Base-by-base conservation (phyloP, 495 filamentous ascomycete genomes). In the Penicillium cinerascens region DNA sequence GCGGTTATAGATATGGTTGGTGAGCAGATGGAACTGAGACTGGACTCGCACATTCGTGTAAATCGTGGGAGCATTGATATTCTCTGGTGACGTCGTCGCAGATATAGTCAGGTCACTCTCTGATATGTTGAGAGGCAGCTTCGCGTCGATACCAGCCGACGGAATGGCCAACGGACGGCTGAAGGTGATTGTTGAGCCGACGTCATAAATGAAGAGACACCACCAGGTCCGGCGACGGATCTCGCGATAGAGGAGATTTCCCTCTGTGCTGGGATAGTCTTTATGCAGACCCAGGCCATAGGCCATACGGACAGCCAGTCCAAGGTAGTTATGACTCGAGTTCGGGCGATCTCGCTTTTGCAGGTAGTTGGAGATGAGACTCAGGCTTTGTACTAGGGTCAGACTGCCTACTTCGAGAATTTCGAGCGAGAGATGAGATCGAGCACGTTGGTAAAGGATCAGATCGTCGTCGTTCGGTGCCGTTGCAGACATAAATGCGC, bases 271-370 rank as follows among this genome's bases (percentile, higher is more conserved):
- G n/a, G 29, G 44, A 47, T 13, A 10, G 2, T 37, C 18, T 23
- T 27, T 29, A 20, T 47, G 44, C 21, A 47, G 20, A 16, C 44
- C 44, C 20, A 47, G 25, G 3, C 44, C 44, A 23, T 35, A 33
- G 1, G 69, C 74, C 70, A 76, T 76, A 7, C 70, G 58, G 20
- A 67, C 56, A 16, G 73, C 74, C 13, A 73, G 55, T 10, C 75
- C 74, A 23, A 58, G 53, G 13, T 44, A 63, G 36, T 59, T 59
- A 43, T 59, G 56, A 4, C 59, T 49, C 0, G 59, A 56, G 21
- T 59, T 63, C 4, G 59, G 59, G 2, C 59, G 49, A 44, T 63
- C 59, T 39, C 59, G 55, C 15, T 56, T 59, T 29, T 63, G 59
- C 2, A 63, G 52, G 17, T 59, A 56, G 27, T 63, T 59, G 17